phyloP scores from a whole-genome alignment of 306 rosid genomes.

The Rosa persica region DNA sequence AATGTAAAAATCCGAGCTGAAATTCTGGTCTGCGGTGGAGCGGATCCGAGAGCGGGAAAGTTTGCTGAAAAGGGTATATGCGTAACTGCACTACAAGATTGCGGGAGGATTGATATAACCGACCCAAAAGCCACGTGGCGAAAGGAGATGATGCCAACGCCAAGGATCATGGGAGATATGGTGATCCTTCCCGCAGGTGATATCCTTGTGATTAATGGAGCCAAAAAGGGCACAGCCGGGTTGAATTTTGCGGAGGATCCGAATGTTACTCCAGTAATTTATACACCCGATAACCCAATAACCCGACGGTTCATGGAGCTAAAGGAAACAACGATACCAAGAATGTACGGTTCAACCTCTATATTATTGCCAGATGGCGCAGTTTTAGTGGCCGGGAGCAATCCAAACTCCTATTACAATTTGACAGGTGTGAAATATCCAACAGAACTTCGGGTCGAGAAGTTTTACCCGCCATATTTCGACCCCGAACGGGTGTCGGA shows the following conservation, averaged over 20 bases:
- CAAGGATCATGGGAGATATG: constrained; percentile 60
- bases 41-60: constrained; percentile 36
- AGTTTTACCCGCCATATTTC: constrained; percentile 11
- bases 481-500: neutral
- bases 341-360: constrained; percentile 60
- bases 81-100: constrained; percentile 35
- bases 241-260: constrained; percentile 52
- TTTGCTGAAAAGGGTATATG: neutral
- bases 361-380: constrained; percentile 38
- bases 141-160: constrained; percentile 53
- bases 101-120: constrained; percentile 53
- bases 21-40: constrained; percentile 68
- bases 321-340: constrained; percentile 26
- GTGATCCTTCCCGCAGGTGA: constrained; percentile 55
- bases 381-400: constrained; percentile 47
- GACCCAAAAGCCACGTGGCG: constrained; percentile 49
- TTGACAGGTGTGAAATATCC: constrained; percentile 26
- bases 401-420: constrained; percentile 35
- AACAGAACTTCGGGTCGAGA: constrained; percentile 16
- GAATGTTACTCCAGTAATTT: constrained; percentile 37
- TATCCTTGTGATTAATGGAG: constrained; percentile 55
- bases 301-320: constrained; percentile 40
- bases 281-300: constrained; percentile 14
- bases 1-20: constrained; percentile 36
- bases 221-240: constrained; percentile 45